Evolutionary conservation across 2,329 filamentous ascomycete genomes (phyloP), one percentile per base, ranked within the genome.

Genomic region (Scortechinia acanthostroma): DNA sequence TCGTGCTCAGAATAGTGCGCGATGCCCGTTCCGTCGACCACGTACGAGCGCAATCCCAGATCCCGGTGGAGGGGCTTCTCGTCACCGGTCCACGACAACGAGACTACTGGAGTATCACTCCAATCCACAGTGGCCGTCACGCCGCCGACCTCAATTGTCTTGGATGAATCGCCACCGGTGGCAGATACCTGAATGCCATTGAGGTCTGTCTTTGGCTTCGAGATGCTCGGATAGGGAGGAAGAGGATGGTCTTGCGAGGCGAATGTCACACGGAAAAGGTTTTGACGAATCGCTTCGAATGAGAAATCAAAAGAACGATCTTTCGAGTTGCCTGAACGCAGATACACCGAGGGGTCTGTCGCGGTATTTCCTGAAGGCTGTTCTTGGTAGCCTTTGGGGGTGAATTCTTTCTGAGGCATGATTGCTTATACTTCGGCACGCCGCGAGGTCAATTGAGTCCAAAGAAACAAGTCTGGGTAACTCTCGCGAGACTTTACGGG

Each of bases 211-310:
- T 57, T 49, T 1, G 73, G 72, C n/a, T 66, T 65, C 4, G 58
- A 58, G 3, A 77, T 69, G 45, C 79, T 83, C 4, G 83, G 83
- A 53, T 78, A 77, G 1, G 83, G 83, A 21, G 84, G 80, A 2
- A 85, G 56, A 4, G 77, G 77, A 53, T 87, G 82, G 2, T 70
- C 68, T 14, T 68, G 54, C 0, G 83, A 82, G 1, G 74, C 72
- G 55, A 87, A 87, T 0, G 79, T 82, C 1, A 83, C 84, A 35
- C 83, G 69, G 61, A 87, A 88, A 15, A 87, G 63, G 43, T 81
- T 82, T 17, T 72, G 66, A 15, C 74, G 70, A 22, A 88, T 53
- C 0, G 75, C 69, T 55, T 86, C 77, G 49, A 88, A 85, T 0
- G 69, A 68, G 55, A 87, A 88, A 15, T 70, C 59, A 48, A 78